Base-by-base conservation (phyloP, 2,329 filamentous ascomycete genomes). In the Monilinia fructigena region DNA sequence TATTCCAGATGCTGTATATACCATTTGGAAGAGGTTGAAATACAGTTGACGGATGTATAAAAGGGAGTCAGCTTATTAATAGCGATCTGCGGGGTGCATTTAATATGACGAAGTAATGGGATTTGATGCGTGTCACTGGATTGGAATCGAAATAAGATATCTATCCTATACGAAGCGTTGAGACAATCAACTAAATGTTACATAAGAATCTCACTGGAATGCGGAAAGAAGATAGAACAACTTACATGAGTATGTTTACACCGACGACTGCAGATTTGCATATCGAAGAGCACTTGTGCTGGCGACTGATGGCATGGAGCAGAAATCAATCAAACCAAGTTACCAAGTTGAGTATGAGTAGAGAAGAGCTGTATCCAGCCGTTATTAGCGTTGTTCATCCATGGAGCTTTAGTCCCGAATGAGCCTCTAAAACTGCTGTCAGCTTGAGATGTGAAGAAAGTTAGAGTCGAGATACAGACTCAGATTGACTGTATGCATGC, bases 261-360 rank as follows among this genome's bases (percentile, higher is more conserved):
- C n/a, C 35, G 56, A 35, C 47, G 42, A 48, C 56, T 60, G 45
- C 42, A 60, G 56, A 48, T 20, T 6, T 60, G 42, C 42, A 35
- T 48, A 48, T 12, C n/a, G 8, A 4, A 35, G 20, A 48, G 45
- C 35, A 60, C 12, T 35, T 10, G 8, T 54, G 52, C 16, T 20
- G 28, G 4, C 7, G 18, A n/a, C 35, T 60, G 28, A 48, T 35
- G 6, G 48, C 35, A 48, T 48, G 7, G 28, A 35, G 42, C 12
- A 18, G 20, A 6, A 14, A 18, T 16, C 23, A 7, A 16, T 10
- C 20, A 60, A 23, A n/a, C 16, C 12, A n/a, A 35, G 20, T 16
- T 12, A 47, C 4, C 56, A 35, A 35, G 31, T 35, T 35, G 31
- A 38, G 55, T 7, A 47, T 31, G 11, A 35, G 26, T 14, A 23